Conservation (phyloP, 2,329 filamentous ascomycete genomes). For the Trichoderma arundinaceum region DNA sequence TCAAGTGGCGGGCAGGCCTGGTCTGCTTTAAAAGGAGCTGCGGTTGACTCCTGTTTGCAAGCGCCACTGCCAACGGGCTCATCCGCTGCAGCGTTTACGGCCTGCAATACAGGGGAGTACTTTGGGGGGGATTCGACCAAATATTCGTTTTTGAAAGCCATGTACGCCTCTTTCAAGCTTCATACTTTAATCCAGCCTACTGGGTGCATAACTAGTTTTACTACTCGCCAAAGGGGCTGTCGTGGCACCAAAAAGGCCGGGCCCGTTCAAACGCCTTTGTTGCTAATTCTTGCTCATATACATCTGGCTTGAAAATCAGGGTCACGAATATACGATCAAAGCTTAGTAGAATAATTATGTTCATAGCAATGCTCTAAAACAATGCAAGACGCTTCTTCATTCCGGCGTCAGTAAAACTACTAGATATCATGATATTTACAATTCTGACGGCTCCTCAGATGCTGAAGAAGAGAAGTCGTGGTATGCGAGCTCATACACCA, state of each 20-base stretch:
- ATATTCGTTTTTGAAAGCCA: too few species aligned
- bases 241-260: background rate
- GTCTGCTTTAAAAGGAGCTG: too few species aligned
- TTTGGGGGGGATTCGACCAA: too few species aligned
- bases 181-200: too few species aligned
- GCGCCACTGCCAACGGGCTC: too few species aligned
- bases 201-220: too few species aligned
- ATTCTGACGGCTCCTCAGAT: background rate
- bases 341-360: background rate
- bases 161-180: too few species aligned
- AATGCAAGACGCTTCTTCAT: background rate
- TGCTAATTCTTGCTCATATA: background rate
- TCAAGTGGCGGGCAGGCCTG: too few species aligned
- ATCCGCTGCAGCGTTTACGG: too few species aligned
- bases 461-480: constrained; percentile 63
- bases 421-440: background rate
- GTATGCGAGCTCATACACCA: constrained; percentile 85
- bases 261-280: background rate
- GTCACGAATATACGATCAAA: background rate
- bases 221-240: too few species aligned
- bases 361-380: constrained; percentile 1
- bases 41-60: too few species aligned
- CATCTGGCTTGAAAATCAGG: background rate
- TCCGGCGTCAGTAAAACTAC: background rate
- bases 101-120: too few species aligned